These are phyloP conservation scores for Pythium apleroticum DNA, from an alignment of 352 stramenopile genomes.

Conservation along the genomic window DNA sequence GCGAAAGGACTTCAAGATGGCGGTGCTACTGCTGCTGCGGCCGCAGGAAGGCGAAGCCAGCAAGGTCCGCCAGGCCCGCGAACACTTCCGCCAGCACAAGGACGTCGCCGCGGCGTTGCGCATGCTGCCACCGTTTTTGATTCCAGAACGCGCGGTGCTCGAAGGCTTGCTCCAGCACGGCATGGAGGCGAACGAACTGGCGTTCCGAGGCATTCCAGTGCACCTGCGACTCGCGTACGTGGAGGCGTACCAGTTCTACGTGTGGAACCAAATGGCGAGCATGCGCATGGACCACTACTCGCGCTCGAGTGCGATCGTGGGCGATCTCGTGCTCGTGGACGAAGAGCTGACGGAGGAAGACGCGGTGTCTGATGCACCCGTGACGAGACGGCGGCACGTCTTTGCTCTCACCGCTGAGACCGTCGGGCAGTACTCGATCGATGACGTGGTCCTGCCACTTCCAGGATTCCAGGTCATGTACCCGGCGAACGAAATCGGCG, in stretches of 20 bases:
- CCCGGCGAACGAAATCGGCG: conserved; percentile 67
- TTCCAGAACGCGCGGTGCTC: conserved; percentile 69
- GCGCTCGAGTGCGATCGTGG: conserved; percentile 59
- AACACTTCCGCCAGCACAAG: conserved; percentile 85
- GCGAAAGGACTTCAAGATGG: conserved; percentile 92
- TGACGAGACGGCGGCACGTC: conserved; percentile 31
- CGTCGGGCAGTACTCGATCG: conserved; percentile 83
- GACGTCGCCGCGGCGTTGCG: conserved; percentile 72
- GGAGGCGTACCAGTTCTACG: conserved; percentile 90
- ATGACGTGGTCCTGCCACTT: conserved; percentile 94
- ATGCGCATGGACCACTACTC: conserved; percentile 77
- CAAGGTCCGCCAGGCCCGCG: conserved; percentile 73
- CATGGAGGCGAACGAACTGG: conserved; percentile 68
- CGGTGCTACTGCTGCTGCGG: conserved; percentile 91
- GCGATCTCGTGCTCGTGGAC: conserved; percentile 86
- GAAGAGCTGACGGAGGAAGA: conserved; percentile 15
- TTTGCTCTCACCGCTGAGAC: conserved; percentile 84
- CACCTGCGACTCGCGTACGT: conserved; percentile 66
- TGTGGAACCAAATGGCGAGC: conserved; percentile 96
- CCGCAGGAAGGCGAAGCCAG: conserved; percentile 79
- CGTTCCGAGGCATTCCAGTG: conserved; percentile 64
- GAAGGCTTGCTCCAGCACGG: conserved; percentile 76
- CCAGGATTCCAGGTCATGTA: conserved; percentile 89
- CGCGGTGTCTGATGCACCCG: neutral
- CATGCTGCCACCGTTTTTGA: conserved; percentile 74